Conservation (phyloP, 1,284 basidiomycete genomes). For the Serendipita sp. region DNA sequence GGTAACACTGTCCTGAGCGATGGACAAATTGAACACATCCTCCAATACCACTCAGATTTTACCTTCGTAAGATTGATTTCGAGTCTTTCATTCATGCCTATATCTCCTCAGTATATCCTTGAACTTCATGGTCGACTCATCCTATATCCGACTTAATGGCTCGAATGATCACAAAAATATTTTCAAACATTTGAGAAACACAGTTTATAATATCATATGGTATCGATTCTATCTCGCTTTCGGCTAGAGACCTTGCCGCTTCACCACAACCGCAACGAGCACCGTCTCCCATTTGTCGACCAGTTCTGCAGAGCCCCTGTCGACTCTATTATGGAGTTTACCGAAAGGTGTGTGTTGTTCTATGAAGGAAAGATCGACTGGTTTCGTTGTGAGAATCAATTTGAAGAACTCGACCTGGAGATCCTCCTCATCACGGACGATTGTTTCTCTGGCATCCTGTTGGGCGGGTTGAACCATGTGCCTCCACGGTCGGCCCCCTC, state of each 20-base stretch:
- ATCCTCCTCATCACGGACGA: constrained; percentile 11
- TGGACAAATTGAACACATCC: too few species aligned
- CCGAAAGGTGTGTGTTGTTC: constrained; percentile 19
- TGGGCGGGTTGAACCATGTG: constrained; percentile 16
- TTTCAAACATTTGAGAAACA: too few species aligned
- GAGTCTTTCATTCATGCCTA: too few species aligned
- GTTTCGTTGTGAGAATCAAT: constrained; percentile 21
- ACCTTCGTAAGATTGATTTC: too few species aligned
- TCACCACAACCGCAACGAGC: not conserved
- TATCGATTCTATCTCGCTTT: not conserved
- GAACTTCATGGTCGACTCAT: too few species aligned
- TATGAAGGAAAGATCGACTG: constrained; percentile 18
- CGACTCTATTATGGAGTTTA: not conserved
- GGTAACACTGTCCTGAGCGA: too few species aligned
- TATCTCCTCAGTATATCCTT: too few species aligned
- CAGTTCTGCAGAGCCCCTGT: too few species aligned
- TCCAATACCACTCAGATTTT: too few species aligned
- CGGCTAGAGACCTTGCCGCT: not conserved
- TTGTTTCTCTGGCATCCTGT: not conserved
- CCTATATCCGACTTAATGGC: too few species aligned
- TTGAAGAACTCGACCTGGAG: constrained; percentile 24
- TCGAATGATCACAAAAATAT: too few species aligned
- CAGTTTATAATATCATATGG: not conserved
- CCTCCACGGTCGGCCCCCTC: constrained; percentile 20
- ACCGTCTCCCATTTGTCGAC: not conserved